Evolutionary conservation across 2,329 filamentous ascomycete species (phyloP).

Genomic region (Grosmannia clavigera): DNA sequence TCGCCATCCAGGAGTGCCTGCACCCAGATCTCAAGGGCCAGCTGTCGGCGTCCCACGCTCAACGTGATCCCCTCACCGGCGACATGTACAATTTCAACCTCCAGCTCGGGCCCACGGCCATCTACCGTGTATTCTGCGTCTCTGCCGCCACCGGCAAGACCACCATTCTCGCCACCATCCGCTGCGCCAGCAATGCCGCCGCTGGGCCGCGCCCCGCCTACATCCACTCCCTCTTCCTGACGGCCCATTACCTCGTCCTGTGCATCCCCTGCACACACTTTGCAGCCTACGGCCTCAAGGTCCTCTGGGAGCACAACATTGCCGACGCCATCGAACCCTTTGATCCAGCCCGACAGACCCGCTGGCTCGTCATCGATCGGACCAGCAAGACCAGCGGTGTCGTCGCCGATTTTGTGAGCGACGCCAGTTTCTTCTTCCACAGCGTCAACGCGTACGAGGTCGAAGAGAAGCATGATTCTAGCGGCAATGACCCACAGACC

Average conservation of each 20-base stretch:
- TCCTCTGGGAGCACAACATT: conserved; percentile 55
- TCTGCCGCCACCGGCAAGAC: conserved; percentile 50
- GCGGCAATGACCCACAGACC: conserved; percentile 18
- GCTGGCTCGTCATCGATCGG: conserved; percentile 64
- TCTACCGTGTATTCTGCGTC: conserved; percentile 59
- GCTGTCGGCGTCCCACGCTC: conserved; percentile 58
- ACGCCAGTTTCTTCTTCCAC: conserved; percentile 69
- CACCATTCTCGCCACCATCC: conserved; percentile 48
- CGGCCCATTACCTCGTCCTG: conserved; percentile 56
- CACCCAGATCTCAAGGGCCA: conserved; percentile 58
- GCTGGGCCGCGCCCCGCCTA: conserved; percentile 44
- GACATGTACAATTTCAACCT: conserved; percentile 77
- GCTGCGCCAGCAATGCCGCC: conserved; percentile 21
- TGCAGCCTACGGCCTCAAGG: conserved; percentile 40
- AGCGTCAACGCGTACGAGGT: conserved; percentile 67
- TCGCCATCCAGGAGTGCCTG: conserved; percentile 45
- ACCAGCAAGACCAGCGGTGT: conserved; percentile 40
- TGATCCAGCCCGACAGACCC: conserved; percentile 40
- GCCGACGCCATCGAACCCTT: conserved; percentile 56
- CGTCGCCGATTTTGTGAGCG: conserved; percentile 54
- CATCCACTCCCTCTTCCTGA: conserved; percentile 73
- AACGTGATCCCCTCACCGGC: conserved; percentile 57
- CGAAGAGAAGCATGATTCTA: conserved; percentile 14
- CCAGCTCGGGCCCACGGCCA: conserved; percentile 39
- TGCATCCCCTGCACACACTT: conserved; percentile 59